A percentile compares a stretch with the other conserved stretches of the same genome.
Conservation (phyloP, 805 yeast species). For the Blastobotrys attinorum region DNA sequence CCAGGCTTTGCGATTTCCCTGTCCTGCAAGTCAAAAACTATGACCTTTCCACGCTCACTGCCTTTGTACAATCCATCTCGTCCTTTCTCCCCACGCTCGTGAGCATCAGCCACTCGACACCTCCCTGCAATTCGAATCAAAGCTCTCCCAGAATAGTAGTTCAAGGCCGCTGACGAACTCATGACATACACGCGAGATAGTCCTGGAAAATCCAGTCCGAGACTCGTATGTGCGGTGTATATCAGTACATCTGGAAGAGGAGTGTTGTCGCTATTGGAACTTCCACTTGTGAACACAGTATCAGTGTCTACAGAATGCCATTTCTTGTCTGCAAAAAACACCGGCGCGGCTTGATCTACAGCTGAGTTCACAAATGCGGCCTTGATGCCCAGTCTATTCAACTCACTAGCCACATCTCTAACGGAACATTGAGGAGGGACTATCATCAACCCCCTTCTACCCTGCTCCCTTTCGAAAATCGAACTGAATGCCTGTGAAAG, state of each 20-base stretch:
- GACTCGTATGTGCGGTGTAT: not conserved
- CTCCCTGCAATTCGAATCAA: not conserved
- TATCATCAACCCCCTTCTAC: not conserved
- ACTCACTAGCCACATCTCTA: not conserved
- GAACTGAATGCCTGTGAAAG: constrained; percentile 1
- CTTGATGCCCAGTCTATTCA: not conserved
- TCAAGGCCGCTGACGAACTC: not conserved
- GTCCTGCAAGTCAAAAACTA: not conserved
- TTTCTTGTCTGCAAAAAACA: not conserved
- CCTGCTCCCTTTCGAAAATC: not conserved
- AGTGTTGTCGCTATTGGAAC: not conserved
- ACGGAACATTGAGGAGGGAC: not conserved
- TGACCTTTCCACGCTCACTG: not conserved
- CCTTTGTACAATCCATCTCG: not conserved
- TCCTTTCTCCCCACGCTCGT: not conserved
- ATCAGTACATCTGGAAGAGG: not conserved
- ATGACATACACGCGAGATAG: not conserved
- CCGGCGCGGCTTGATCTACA: too few relatives aligned
- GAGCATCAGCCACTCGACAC: not conserved
- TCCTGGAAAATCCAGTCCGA: constrained; percentile 2
- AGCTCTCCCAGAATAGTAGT: not conserved
- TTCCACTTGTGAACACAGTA: not conserved
- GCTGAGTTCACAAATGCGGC: not conserved
- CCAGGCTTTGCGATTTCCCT: too few relatives aligned
- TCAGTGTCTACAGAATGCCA: not conserved